phyloP scores from a whole-genome alignment of 2,329 filamentous ascomycete genomes.

The Pseudonectria foliicola region DNA sequence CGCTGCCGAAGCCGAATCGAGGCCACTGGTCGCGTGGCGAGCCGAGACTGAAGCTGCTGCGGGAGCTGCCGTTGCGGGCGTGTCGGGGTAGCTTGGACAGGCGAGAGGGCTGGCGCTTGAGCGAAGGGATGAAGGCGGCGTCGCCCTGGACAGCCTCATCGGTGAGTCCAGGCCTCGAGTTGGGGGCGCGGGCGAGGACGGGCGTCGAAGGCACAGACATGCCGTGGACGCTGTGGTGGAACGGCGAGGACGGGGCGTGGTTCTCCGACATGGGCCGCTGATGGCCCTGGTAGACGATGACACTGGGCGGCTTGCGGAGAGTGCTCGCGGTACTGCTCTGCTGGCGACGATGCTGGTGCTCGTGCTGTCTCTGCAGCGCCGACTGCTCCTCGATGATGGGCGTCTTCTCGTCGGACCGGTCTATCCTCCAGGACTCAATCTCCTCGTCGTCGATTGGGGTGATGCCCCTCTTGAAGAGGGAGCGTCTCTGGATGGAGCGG shows the following conservation, averaged over 20 bases:
- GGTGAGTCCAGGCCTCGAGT: constrained; percentile 54
- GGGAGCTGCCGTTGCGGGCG: constrained; percentile 35
- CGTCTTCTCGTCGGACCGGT: constrained; percentile 25
- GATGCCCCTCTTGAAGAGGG: constrained; percentile 44
- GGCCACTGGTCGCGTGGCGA: constrained; percentile 37
- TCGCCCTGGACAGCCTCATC: constrained; percentile 55
- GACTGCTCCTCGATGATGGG: constrained; percentile 14
- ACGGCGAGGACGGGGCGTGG: constrained; percentile 22
- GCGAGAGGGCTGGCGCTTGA: constrained; percentile 47
- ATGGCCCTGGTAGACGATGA: constrained; percentile 45
- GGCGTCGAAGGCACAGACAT: constrained; percentile 40
- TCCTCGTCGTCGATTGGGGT: constrained; percentile 59
- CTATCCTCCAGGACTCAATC: constrained; percentile 56
- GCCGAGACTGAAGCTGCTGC: constrained; percentile 38
- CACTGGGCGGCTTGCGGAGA: constrained; percentile 41
- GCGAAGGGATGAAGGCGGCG: constrained; percentile 47
- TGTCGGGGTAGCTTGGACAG: constrained; percentile 42
- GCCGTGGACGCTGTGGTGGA: constrained; percentile 37
- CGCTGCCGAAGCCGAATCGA: constrained; percentile 18
- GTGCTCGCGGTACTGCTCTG: constrained; percentile 26
- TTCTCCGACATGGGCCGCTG: constrained; percentile 21
- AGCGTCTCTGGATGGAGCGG: constrained; percentile 32
- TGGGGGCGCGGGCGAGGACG: constrained; percentile 53
- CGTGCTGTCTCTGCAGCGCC: constrained; percentile 2
- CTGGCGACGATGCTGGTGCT: constrained; percentile 19